These are phyloP conservation scores for Xylaria sp. DNA, from an alignment of 2,329 filamentous ascomycete species.

Conservation along the genomic window DNA sequence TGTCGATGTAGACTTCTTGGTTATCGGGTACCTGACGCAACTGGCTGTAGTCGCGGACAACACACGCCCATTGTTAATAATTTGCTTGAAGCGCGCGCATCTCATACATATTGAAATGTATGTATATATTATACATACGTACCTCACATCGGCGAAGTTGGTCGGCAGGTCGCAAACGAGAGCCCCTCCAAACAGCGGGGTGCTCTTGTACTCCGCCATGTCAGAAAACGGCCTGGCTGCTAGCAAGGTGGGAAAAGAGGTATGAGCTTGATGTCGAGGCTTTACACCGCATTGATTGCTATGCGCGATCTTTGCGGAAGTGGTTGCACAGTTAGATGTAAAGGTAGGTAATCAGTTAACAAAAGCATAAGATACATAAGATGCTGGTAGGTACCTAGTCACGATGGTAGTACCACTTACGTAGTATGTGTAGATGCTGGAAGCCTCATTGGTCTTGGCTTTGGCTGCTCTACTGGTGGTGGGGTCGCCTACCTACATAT, in stretches of 20 bases:
- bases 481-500: background rate
- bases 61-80: background rate
- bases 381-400: background rate
- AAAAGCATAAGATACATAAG: background rate
- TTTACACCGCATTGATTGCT: background rate
- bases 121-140: slow-evolving; percentile 34
- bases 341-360: background rate
- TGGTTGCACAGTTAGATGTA: slow-evolving; percentile 2
- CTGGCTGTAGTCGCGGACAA: slow-evolving; percentile 14
- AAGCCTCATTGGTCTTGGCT: slow-evolving; percentile 10
- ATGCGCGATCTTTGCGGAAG: background rate
- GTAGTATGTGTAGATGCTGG: background rate
- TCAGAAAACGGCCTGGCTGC: slow-evolving; percentile 31
- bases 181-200: slow-evolving; percentile 77
- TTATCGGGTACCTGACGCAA: slow-evolving; percentile 78
- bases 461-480: slow-evolving; percentile 11
- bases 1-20: slow-evolving; percentile 92
- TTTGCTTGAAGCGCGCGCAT: too few relatives aligned
- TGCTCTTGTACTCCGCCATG: slow-evolving; percentile 66
- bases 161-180: slow-evolving; percentile 74
- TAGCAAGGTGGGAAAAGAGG: background rate
- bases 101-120: background rate
- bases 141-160: slow-evolving; percentile 80
- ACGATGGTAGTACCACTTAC: background rate
- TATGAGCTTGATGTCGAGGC: background rate